Conservation (phyloP, 129 eudicot genomes). For the Tagetes erecta region DNA sequence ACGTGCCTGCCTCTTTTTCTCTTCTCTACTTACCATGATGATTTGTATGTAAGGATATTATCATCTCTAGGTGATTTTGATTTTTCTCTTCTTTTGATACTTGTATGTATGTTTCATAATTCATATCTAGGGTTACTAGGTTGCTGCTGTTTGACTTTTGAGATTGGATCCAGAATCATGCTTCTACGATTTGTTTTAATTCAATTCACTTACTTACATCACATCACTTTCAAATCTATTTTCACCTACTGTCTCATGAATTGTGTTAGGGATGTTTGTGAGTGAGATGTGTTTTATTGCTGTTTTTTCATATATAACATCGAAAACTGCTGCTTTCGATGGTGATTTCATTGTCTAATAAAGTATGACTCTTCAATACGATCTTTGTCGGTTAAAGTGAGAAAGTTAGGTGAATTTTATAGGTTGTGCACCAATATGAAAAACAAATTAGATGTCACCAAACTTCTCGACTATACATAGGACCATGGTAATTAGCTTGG, state of each 20-base stretch:
- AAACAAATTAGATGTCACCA: background rate
- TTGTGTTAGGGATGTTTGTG: conserved; percentile 3
- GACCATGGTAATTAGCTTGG: background rate
- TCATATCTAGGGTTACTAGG: conserved; percentile 32
- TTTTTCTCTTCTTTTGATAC: background rate
- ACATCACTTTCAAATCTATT: conserved; percentile 11
- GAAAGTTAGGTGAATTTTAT: conserved; percentile 19
- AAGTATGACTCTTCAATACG: background rate
- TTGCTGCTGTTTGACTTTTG: conserved; percentile 32
- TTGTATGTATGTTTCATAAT: background rate
- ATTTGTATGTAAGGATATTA: conserved; percentile 12
- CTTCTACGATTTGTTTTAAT: background rate
- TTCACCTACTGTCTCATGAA: conserved; percentile 14
- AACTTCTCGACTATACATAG: conserved; percentile 8
- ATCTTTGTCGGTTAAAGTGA: conserved; percentile 7
- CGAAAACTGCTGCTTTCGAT: background rate
- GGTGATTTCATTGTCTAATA: background rate
- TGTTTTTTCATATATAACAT: background rate
- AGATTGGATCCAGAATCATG: conserved; percentile 11
- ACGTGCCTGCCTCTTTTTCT: background rate
- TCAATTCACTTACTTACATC: conserved; percentile 18
- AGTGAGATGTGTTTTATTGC: background rate
- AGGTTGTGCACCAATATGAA: conserved; percentile 1
- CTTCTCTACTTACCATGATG: conserved; percentile 24
- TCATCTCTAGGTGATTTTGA: background rate